Base-by-base conservation (phyloP, 768 basidiomycete species). In the Collybia sordida region DNA sequence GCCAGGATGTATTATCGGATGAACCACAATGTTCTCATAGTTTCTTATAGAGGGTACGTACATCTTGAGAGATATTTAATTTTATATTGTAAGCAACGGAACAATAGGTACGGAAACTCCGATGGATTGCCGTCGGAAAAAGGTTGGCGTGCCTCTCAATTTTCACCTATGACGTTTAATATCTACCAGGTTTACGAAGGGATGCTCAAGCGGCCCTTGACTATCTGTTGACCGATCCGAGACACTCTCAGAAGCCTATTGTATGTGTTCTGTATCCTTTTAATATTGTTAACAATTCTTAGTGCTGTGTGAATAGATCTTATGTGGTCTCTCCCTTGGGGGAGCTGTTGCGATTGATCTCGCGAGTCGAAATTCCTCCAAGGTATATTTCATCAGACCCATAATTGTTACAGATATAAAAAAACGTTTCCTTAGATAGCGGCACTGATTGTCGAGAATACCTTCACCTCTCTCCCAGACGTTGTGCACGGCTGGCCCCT, bases 331-430 rank as follows among this genome's bases (percentile, higher is more conserved):
- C 56, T 87, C 82, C 7, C 85, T 94, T 27, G 94, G 94, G 14
- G 93, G 93, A 4, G 94, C 90, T 0, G 93, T 96, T 6, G 81
- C 89, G 3, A 86, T 96, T 39, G 85, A 92, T 65, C 83, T 93
- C 6, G 87, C 88, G 0, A 82, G 82, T 49, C 75, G 77, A 8
- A 93, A 93, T 60, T 72, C 82, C 1, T 65, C 78, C 28, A 75
- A 82, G 50, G 87, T 85, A 51, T 37, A 72, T 67, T 25, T 18
- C 14, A 9, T 6, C 5, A 42, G 38, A 4, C 14, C 28, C 44
- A 21, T n/a, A 5, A n/a, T 40, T 14, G 4, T 31, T 12, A 31
- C 31, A 31, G 31, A 11, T n/a, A 14, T 27, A 27, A 12, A 11
- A 31, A 31, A 4, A 31, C 34, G 36, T 23, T 6, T 24, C 7